Evolutionary conservation across 177 flowering plant genomes (phyloP).

Genomic region (Vitis hybrid): DNA sequence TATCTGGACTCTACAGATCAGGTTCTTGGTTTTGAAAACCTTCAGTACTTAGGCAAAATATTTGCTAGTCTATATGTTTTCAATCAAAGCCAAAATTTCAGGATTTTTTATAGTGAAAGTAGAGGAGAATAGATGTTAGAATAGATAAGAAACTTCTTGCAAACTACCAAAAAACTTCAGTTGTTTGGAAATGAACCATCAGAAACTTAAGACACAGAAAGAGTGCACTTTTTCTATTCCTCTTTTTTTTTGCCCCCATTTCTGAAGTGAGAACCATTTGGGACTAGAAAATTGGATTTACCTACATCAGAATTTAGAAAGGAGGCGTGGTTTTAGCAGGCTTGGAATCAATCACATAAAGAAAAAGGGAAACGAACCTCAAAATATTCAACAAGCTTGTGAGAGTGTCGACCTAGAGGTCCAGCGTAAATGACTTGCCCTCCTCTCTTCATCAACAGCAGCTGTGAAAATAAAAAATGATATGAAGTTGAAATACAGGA

Average conservation of each 20-base stretch:
- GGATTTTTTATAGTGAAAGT: not conserved
- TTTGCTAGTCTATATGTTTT: not conserved
- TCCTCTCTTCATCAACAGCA: constrained; percentile 55
- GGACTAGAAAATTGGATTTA: too few species aligned
- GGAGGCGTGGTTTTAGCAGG: not conserved
- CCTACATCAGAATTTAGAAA: not conserved
- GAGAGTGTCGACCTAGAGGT: constrained; percentile 54
- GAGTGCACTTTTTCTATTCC: not conserved
- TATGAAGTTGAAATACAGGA: not conserved
- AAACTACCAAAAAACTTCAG: too few species aligned
- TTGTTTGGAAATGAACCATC: not conserved
- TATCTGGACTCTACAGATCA: too few species aligned
- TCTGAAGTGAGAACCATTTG: not conserved
- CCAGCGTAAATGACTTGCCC: constrained; percentile 69
- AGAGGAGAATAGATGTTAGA: not conserved
- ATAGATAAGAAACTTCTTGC: too few species aligned
- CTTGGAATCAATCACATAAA: too few species aligned
- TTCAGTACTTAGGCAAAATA: not conserved
- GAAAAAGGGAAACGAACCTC: constrained; percentile 34
- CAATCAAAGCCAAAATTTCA: not conserved
- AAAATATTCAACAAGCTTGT: constrained; percentile 58
- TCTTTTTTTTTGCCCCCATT: not conserved
- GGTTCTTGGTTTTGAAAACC: too few species aligned
- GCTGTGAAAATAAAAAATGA: constrained; percentile 17
- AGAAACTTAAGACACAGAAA: not conserved